Conservation (phyloP, 495 filamentous ascomycete species). For the Penicillium pulvis region DNA sequence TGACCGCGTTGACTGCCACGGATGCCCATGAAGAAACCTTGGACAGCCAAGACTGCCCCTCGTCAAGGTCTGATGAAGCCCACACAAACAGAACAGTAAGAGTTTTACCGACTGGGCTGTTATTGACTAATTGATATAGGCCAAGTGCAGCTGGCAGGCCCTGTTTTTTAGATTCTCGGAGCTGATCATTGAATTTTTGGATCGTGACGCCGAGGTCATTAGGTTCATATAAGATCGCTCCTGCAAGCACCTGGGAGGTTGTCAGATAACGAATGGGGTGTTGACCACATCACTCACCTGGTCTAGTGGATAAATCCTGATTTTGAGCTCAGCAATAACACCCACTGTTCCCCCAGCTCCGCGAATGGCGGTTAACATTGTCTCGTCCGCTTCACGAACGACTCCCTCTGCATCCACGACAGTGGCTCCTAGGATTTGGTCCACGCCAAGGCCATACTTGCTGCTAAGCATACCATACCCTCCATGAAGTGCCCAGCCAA, state of each 20-base stretch:
- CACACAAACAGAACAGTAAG: conserved; percentile 16
- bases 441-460: conserved; percentile 37
- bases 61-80: conserved; percentile 16
- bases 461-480: conserved; percentile 41
- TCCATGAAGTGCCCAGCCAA: conserved; percentile 41
- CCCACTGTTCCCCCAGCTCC: conserved; percentile 42
- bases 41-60: conserved; percentile 19
- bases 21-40: conserved; percentile 13
- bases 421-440: conserved; percentile 43
- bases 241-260: conserved; percentile 13
- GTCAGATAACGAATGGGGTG: not conserved
- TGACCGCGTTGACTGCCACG: conserved; percentile 15
- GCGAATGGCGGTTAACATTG: conserved; percentile 35
- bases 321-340: conserved; percentile 38
- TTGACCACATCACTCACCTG: conserved; percentile 17
- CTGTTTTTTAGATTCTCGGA: conserved; percentile 8
- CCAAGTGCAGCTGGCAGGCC: conserved; percentile 13
- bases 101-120: conserved; percentile 7
- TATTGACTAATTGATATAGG: conserved; percentile 14
- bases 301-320: conserved; percentile 35
- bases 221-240: conserved; percentile 12
- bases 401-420: conserved; percentile 36
- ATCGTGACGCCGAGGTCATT: conserved; percentile 9
- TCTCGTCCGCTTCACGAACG: conserved; percentile 34
- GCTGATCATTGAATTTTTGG: conserved; percentile 12